Conservation (phyloP, 2,329 filamentous ascomycete genomes). For the Calonectria montana region DNA sequence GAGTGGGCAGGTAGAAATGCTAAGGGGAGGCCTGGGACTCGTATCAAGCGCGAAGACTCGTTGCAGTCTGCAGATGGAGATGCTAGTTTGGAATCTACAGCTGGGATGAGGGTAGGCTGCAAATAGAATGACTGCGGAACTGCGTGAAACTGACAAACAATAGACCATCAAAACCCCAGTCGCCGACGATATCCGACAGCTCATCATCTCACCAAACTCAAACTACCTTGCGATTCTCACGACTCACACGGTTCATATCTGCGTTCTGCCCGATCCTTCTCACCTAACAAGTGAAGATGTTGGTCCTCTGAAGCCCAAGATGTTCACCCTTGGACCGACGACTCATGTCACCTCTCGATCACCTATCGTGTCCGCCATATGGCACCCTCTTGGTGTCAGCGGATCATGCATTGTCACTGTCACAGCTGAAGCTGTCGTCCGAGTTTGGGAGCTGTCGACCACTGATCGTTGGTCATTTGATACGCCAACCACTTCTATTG, state of each 20-base stretch:
- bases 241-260: slow-evolving; percentile 87
- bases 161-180: slow-evolving; percentile 82
- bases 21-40: slow-evolving; percentile 45
- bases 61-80: slow-evolving; percentile 50
- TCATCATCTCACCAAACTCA: slow-evolving; percentile 84
- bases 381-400: slow-evolving; percentile 91
- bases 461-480: slow-evolving; percentile 90
- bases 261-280: slow-evolving; percentile 83
- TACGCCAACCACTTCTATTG: slow-evolving; percentile 83
- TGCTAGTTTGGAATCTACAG: slow-evolving; percentile 40
- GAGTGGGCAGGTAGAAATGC: slow-evolving; percentile 49
- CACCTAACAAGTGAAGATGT: slow-evolving; percentile 78
- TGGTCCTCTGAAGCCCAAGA: slow-evolving; percentile 80
- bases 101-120: slow-evolving; percentile 49
- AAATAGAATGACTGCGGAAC: not conserved
- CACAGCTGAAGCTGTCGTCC: slow-evolving; percentile 87
- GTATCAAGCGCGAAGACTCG: slow-evolving; percentile 63
- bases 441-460: slow-evolving; percentile 90
- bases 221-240: slow-evolving; percentile 89
- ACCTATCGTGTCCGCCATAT: slow-evolving; percentile 82
- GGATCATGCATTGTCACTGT: slow-evolving; percentile 88
- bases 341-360: slow-evolving; percentile 90
- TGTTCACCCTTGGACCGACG: slow-evolving; percentile 91
- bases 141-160: slow-evolving; percentile 4
- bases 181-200: slow-evolving; percentile 84